Percentiles rank a stretch among this genome's conserved stretches.
These are phyloP conservation scores for Blakeslea trispora DNA, from an alignment of 371 early-diverging fungal genomes.

Conservation along the genomic window DNA sequence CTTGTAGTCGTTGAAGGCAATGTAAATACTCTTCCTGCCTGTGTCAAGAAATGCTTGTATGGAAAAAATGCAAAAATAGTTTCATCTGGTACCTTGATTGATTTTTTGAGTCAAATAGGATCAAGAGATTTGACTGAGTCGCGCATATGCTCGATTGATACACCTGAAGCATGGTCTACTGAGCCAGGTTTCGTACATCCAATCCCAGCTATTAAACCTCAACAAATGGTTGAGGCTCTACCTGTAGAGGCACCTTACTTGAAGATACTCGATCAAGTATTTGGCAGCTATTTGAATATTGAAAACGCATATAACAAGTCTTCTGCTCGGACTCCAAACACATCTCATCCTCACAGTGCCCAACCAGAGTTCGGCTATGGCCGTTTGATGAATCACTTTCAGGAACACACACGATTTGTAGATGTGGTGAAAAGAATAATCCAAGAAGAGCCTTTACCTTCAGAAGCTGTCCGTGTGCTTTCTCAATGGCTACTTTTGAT, in stretches of 20 bases:
- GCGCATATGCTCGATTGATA: no score
- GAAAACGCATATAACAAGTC: conserved; percentile 68
- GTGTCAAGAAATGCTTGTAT: no score
- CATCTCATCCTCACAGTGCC: conserved; percentile 45
- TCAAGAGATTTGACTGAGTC: no score
- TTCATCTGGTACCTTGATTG: no score
- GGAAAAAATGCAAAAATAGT: no score
- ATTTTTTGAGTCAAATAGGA: no score
- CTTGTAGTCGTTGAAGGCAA: no score
- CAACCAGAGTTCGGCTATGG: conserved; percentile 90
- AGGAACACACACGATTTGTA: conserved; percentile 69
- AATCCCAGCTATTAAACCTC: no score
- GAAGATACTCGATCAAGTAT: conserved; percentile 78
- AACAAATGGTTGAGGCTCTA: conserved; percentile 1
- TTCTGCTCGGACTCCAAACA: conserved; percentile 46
- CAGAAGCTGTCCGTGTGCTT: no score
- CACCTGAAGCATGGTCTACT: background rate
- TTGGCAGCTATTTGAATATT: conserved; percentile 74
- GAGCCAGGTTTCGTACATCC: no score
- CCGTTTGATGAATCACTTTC: conserved; percentile 66
- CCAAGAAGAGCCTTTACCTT: no score
- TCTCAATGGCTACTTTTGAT: conserved; percentile 73
- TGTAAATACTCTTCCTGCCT: no score
- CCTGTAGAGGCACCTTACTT: conserved; percentile 75
- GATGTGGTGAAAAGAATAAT: conserved; percentile 58